These are phyloP conservation scores for Lasiodiplodia gonubiensis DNA, from an alignment of 2,329 filamentous ascomycete genomes.

Conservation along the genomic window DNA sequence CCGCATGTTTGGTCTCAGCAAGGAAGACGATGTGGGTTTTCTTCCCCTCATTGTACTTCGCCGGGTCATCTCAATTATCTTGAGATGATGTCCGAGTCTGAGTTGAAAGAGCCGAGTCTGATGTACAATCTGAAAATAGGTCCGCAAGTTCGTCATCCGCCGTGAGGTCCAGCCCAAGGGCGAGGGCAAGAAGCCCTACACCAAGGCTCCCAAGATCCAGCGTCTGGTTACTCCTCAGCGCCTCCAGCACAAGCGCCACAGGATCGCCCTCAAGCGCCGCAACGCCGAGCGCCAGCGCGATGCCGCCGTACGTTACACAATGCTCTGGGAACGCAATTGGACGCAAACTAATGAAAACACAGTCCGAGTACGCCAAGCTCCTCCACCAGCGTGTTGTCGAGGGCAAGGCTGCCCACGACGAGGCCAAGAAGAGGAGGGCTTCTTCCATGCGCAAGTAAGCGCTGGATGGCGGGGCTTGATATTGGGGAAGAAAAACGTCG, in stretches of 20 bases:
- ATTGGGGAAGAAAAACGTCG: conserved; percentile 17
- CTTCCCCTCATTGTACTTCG: conserved; percentile 32
- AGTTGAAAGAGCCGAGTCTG: conserved; percentile 52
- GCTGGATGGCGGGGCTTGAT: conserved; percentile 6
- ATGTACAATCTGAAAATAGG: conserved; percentile 61
- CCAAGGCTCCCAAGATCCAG: conserved; percentile 99
- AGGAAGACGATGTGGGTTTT: conserved; percentile 99
- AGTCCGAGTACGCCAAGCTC: conserved; percentile 97
- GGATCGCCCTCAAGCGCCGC: conserved; percentile 97
- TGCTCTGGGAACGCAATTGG: not conserved
- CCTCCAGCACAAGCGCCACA: conserved; percentile 99
- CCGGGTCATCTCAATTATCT: conserved; percentile 61
- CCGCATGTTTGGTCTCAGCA: conserved; percentile 99
- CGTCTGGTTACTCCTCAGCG: conserved; percentile 98
- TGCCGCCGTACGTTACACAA: conserved; percentile 78
- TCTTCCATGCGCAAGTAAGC: conserved; percentile 87
- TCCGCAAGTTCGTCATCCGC: conserved; percentile 99
- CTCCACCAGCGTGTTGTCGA: conserved; percentile 97
- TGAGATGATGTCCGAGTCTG: conserved; percentile 34
- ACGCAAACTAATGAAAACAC: conserved; percentile 44
- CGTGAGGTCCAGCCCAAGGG: conserved; percentile 96
- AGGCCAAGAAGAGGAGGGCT: conserved; percentile 95
- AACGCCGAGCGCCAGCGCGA: conserved; percentile 97
- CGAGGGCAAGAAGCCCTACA: conserved; percentile 97
- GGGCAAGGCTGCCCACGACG: conserved; percentile 91